A percentile compares a stretch with the other conserved stretches of the same genome.
phyloP scores from a whole-genome alignment of 768 basidiomycete species.

The Pisolithus orientalis region DNA sequence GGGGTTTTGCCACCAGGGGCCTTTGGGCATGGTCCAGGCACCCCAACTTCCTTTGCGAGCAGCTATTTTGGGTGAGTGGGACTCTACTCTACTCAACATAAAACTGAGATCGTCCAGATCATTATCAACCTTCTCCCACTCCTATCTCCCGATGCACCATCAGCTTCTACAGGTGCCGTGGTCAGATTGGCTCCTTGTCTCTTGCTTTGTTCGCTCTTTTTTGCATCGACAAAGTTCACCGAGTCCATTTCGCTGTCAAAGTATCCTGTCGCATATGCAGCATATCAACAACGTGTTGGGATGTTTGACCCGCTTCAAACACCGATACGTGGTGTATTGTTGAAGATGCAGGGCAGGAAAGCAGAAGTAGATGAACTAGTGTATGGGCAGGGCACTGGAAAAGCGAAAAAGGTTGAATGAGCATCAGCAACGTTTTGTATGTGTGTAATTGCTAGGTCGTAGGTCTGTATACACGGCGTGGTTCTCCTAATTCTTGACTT shows the following conservation, averaged over 20 bases:
- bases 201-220: slow-evolving; percentile 64
- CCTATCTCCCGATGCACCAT: slow-evolving; percentile 33
- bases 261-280: slow-evolving; percentile 61
- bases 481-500: too few relatives aligned
- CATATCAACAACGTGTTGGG: slow-evolving; percentile 72
- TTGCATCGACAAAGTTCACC: slow-evolving; percentile 70
- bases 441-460: too few relatives aligned
- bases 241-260: slow-evolving; percentile 75
- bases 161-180: slow-evolving; percentile 18
- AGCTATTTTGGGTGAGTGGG: slow-evolving; percentile 69
- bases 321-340: slow-evolving; percentile 35
- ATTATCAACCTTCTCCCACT: slow-evolving; percentile 66
- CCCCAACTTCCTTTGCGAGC: slow-evolving; percentile 91
- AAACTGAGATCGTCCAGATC: slow-evolving; percentile 35
- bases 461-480: too few relatives aligned
- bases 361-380: slow-evolving; percentile 35
- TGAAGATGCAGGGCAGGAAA: slow-evolving; percentile 34
- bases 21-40: slow-evolving; percentile 86
- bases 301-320: slow-evolving; percentile 65
- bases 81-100: background rate
- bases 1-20: slow-evolving; percentile 83
- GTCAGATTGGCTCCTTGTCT: slow-evolving; percentile 47
- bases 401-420: slow-evolving; percentile 18
- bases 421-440: background rate
- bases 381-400: slow-evolving; percentile 30